A percentile compares a stretch with the other conserved stretches of the same genome.
These are phyloP conservation scores for Nicotiana knightiana DNA, from an alignment of 257 asterid genomes.

Conservation along the genomic window DNA sequence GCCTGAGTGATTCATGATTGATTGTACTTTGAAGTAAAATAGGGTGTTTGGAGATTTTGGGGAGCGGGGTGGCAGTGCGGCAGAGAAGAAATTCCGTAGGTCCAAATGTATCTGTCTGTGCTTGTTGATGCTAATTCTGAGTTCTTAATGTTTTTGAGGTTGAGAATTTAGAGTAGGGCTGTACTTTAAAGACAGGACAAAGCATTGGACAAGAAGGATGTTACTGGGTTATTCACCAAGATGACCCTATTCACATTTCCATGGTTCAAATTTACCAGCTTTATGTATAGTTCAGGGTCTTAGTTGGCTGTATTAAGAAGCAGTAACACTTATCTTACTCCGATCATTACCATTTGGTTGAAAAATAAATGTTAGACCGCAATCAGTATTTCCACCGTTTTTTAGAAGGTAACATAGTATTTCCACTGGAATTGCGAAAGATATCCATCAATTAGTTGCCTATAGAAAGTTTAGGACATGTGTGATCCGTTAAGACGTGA, in stretches of 20 bases:
- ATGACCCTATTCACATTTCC: neutral
- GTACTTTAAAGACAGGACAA: neutral
- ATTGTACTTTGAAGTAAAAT: neutral
- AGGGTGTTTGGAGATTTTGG: neutral
- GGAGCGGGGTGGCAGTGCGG: neutral
- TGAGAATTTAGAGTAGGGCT: neutral
- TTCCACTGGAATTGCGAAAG: neutral
- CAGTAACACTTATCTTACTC: neutral
- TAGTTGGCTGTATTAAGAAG: neutral
- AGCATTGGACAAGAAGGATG: neutral
- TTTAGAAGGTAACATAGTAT: neutral
- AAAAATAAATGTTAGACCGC: neutral
- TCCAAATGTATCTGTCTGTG: neutral
- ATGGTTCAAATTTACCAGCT: neutral
- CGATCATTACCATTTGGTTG: neutral
- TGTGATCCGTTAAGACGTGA: neutral
- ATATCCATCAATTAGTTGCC: neutral
- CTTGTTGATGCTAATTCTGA: neutral
- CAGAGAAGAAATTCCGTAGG: neutral
- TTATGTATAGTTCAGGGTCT: neutral
- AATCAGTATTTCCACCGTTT: neutral
- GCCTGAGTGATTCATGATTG: neutral
- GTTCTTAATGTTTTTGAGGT: neutral
- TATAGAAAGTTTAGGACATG: neutral
- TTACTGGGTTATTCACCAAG: neutral